Evolutionary conservation across 768 basidiomycete genomes (phyloP).

Genomic region (Gymnopilus dilepis): DNA sequence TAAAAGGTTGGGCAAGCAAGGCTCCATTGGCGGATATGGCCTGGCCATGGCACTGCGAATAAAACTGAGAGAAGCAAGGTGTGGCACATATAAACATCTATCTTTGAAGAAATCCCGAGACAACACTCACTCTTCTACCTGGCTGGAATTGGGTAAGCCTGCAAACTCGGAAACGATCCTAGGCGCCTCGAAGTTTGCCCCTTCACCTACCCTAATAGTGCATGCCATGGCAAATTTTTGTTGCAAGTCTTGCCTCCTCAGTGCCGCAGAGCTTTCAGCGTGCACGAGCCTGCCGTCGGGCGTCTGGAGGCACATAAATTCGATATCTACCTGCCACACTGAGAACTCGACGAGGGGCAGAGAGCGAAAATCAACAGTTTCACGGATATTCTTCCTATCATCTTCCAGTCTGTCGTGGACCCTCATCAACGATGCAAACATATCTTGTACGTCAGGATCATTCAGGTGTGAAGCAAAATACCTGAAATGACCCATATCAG

Average conservation of each 20-base stretch:
- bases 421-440: too few species aligned
- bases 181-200: not conserved
- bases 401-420: too few species aligned
- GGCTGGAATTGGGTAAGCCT: not conserved
- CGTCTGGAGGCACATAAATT: not conserved
- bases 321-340: not conserved
- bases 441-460: too few species aligned
- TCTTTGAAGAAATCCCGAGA: too few species aligned
- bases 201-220: not conserved
- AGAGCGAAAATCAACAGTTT: too few species aligned
- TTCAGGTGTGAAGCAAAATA: too few species aligned
- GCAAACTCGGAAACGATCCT: not conserved
- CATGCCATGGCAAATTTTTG: not conserved
- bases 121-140: not conserved
- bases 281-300: not conserved
- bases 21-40: constrained; percentile 17
- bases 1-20: constrained; percentile 14
- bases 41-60: not conserved
- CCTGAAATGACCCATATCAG: too few species aligned
- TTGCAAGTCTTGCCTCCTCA: not conserved
- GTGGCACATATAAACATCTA: too few species aligned
- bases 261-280: not conserved
- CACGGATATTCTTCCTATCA: too few species aligned
- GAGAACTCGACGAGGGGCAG: too few species aligned
- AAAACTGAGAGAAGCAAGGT: not conserved